These are phyloP conservation scores for Trichosporon sp. DNA, from an alignment of 1,284 basidiomycete species.

Conservation along the genomic window DNA sequence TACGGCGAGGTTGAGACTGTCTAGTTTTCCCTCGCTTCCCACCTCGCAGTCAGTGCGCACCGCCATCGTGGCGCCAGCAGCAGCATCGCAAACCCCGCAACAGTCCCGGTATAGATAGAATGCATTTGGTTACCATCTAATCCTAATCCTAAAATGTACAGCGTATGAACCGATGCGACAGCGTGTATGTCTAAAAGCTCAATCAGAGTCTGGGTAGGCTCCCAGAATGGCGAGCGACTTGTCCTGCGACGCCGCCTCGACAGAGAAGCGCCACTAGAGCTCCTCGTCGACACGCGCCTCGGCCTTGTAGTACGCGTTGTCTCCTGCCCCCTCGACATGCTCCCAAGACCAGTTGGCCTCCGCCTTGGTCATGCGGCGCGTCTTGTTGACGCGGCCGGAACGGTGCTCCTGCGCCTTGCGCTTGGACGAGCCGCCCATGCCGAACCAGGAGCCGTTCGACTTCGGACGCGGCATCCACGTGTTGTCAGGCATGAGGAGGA, in stretches of 20 bases:
- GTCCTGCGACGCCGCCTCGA: neutral
- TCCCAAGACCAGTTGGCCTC: constrained; percentile 8
- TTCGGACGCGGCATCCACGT: constrained; percentile 15
- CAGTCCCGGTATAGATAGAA: constrained; percentile 1
- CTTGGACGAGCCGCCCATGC: constrained; percentile 15
- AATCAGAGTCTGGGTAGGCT: neutral
- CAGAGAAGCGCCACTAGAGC: neutral
- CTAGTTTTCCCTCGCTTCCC: constrained; percentile 22
- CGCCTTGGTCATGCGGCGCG: constrained; percentile 17
- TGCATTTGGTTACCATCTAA: constrained; percentile 17
- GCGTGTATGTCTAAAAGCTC: neutral
- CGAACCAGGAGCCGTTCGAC: neutral
- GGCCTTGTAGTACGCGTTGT: constrained; percentile 18
- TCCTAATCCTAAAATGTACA: constrained; percentile 11
- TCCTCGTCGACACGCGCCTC: constrained; percentile 14
- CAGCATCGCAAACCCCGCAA: too few species aligned
- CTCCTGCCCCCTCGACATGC: constrained; percentile 7
- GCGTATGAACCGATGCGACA: neutral
- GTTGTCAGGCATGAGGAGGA: constrained; percentile 55
- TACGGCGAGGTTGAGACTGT: constrained; percentile 48
- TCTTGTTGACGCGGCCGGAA: constrained; percentile 4
- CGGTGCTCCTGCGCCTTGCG: constrained; percentile 18
- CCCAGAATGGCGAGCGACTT: neutral
- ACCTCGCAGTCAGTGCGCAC: neutral
- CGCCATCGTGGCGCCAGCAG: too few species aligned